Base-by-base conservation (phyloP, 257 asterid species). In the Primulina huaijiensis region DNA sequence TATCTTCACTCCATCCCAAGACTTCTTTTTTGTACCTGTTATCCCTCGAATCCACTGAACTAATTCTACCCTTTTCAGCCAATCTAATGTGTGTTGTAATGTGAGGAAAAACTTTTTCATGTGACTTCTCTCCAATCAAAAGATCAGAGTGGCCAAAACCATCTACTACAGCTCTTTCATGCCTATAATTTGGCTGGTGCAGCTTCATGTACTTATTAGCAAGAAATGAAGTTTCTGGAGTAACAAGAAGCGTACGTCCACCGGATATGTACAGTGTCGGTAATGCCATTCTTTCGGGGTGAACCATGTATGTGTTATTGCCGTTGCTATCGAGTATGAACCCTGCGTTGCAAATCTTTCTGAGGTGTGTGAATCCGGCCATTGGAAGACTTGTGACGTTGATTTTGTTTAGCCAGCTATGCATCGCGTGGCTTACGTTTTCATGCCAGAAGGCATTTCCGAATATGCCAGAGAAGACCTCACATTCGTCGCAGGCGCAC, bases 131-230 rank as follows among this genome's bases (percentile, higher is more conserved):
- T 9, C 92, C 89, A 7, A 86, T 80, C 82, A 82, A 53, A 62
- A 86, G 85, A 57, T 84, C 92, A 3, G 89, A 82, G 43, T 86
- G 89, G 30, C 92, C 92, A 50, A 84, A 86, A 7, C 92, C 86
- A 52, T 86, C 86, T 4, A 82, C 74, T 8, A 84, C 85, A 58
- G 80, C 83, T 33, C 89, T 68, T 55, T 80, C 81, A 57, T 86
- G 89, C 60, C 88, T 80, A 17, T 70, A 80, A 6, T 77, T 50
- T 20, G 89, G 89, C 70, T 80, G 92, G 65, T 86, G 88, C 82
- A 82, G 17, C 79, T 77, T 84, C 92, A 86, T 84, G 78, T 78
- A 86, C 57, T 84, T 80, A 63, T 84, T 80, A 8, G 85, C 92
- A 7, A 86, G 81, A 57, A 84, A 84, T 7, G 92, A 78, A 40